Conservation (phyloP, 148 eudicot species). For the Cornus kousa region DNA sequence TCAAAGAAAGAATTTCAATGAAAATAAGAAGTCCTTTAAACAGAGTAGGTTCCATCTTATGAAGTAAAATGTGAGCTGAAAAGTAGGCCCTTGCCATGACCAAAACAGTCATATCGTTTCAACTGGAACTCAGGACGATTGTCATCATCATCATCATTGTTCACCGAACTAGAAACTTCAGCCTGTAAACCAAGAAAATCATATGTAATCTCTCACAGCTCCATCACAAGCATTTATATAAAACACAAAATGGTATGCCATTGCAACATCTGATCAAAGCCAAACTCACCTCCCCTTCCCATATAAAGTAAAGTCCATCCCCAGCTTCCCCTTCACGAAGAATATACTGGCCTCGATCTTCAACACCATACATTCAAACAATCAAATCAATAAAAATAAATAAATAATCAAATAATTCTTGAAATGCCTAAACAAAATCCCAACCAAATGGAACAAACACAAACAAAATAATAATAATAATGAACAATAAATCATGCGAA, state of each 20-base stretch:
- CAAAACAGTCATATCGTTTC: slow-evolving; percentile 78
- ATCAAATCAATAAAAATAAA: background rate
- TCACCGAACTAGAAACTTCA: slow-evolving; percentile 59
- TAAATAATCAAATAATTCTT: background rate
- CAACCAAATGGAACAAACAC: background rate
- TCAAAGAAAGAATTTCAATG: background rate
- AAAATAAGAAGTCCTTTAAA: background rate
- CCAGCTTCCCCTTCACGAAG: slow-evolving; percentile 67
- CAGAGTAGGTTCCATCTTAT: background rate
- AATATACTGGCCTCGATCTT: slow-evolving; percentile 73
- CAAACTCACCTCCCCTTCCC: slow-evolving; percentile 77
- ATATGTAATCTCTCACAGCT: background rate
- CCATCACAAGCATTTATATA: background rate
- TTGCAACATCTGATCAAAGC: background rate
- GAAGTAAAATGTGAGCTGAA: background rate
- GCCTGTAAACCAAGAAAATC: slow-evolving; percentile 42
- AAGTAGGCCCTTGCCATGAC: slow-evolving; percentile 54
- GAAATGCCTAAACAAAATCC: background rate
- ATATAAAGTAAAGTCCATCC: slow-evolving; percentile 74
- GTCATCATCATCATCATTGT: slow-evolving; percentile 40
- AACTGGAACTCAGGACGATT: slow-evolving; percentile 62
- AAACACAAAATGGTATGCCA: background rate
- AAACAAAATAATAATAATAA: background rate
- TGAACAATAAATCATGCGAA: background rate
- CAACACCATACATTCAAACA: slow-evolving; percentile 3